phyloP scores from a whole-genome alignment of 2,329 filamentous ascomycete genomes.

The Sporothrix euskadiensis region DNA sequence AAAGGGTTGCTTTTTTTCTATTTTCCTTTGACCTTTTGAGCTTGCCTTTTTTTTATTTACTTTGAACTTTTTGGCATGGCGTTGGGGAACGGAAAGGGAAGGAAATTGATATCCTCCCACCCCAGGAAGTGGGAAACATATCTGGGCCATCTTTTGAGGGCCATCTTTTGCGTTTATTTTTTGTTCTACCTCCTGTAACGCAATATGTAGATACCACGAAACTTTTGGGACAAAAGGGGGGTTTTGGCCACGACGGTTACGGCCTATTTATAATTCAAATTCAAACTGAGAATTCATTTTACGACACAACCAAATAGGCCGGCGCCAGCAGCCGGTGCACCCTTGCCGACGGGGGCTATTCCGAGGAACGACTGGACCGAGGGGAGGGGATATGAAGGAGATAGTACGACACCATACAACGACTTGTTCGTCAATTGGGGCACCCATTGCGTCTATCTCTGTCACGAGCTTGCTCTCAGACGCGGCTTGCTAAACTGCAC shows the following conservation, averaged over 20 bases:
- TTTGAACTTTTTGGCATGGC: conserved; percentile 20
- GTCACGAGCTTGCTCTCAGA: not conserved
- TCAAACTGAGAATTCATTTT: not conserved
- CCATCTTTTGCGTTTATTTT: not conserved
- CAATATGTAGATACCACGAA: conserved; percentile 1
- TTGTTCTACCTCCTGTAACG: not conserved
- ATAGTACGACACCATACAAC: not conserved
- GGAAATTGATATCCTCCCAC: not conserved
- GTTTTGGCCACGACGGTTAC: not conserved
- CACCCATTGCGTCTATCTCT: not conserved
- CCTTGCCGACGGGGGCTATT: conserved; percentile 25
- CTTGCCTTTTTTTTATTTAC: not conserved
- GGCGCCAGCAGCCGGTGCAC: not conserved
- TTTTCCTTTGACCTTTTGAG: not conserved
- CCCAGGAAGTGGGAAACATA: not conserved
- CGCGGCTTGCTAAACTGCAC: conserved; percentile 12
- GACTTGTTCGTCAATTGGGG: not conserved
- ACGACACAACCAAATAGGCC: not conserved
- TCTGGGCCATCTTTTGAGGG: no score
- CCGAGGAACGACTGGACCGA: conserved; percentile 25
- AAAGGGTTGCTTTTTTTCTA: no score
- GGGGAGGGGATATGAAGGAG: no score
- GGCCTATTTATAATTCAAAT: not conserved
- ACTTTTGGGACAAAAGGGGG: not conserved
- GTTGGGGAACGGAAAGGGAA: conserved; percentile 16